A percentile compares a stretch with the other conserved stretches of the same genome.
These are phyloP conservation scores for Fusarium chlamydosporum DNA, from an alignment of 2,329 filamentous ascomycete species.

Conservation along the genomic window DNA sequence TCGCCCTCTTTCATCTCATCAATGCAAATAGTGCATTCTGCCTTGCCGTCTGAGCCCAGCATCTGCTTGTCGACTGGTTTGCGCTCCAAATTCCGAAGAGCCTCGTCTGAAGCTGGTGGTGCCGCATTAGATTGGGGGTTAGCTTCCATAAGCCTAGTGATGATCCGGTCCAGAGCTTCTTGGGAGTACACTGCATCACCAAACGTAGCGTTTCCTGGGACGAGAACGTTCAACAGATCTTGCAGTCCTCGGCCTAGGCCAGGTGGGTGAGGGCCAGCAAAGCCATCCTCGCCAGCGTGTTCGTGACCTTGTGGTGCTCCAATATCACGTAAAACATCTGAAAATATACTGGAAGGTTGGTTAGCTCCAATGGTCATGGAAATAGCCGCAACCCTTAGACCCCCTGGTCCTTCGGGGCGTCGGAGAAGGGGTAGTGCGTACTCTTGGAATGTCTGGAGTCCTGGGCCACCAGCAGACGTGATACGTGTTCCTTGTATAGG, in stretches of 20 bases:
- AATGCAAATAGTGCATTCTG: slow-evolving; percentile 96
- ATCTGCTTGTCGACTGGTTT: slow-evolving; percentile 78
- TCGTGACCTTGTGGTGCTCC: slow-evolving; percentile 52
- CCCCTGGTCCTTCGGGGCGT: slow-evolving; percentile 26
- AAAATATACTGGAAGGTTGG: slow-evolving; percentile 60
- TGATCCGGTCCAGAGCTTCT: slow-evolving; percentile 89
- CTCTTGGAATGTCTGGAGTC: slow-evolving; percentile 63
- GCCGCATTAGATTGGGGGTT: slow-evolving; percentile 82
- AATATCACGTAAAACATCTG: slow-evolving; percentile 60
- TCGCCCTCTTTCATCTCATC: slow-evolving; percentile 81
- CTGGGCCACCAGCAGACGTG: slow-evolving; percentile 33
- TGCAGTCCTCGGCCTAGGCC: slow-evolving; percentile 59
- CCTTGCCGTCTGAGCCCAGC: slow-evolving; percentile 74
- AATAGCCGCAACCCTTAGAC: slow-evolving; percentile 40
- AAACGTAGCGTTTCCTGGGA: slow-evolving; percentile 66
- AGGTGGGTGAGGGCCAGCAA: slow-evolving; percentile 33
- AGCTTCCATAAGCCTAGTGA: slow-evolving; percentile 89
- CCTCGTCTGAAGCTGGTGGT: slow-evolving; percentile 81
- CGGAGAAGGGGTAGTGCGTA: slow-evolving; percentile 54
- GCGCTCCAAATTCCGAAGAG: slow-evolving; percentile 80
- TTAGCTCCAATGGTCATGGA: slow-evolving; percentile 53
- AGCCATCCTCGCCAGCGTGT: slow-evolving; percentile 42
- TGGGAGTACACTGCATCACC: slow-evolving; percentile 93
- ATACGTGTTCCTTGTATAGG: slow-evolving; percentile 47
- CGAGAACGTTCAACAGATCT: slow-evolving; percentile 68